These are phyloP conservation scores for Austroboletus eburneus DNA, from an alignment of 768 basidiomycete genomes.

Conservation along the genomic window DNA sequence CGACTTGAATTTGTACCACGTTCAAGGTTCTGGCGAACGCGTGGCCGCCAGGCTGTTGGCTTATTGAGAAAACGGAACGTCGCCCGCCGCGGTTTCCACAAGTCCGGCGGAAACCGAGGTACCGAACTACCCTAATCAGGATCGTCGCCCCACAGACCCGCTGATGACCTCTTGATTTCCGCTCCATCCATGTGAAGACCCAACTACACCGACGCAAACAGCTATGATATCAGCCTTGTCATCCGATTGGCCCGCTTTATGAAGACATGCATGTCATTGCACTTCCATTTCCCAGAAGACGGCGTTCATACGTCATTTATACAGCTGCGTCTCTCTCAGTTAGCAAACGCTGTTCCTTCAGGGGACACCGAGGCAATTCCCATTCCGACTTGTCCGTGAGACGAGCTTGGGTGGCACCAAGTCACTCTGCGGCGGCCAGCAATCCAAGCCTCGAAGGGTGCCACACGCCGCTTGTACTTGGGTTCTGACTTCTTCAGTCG, in stretches of 20 bases:
- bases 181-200: not conserved
- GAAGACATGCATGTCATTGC: not conserved
- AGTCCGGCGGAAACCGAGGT: conserved; percentile 17
- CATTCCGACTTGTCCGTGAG: too few species aligned
- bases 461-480: too few species aligned
- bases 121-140: conserved; percentile 20
- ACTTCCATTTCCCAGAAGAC: conserved; percentile 16
- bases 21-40: conserved; percentile 12
- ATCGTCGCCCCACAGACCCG: conserved; percentile 13
- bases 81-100: conserved; percentile 8
- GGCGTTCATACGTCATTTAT: conserved; percentile 15
- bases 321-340: not conserved
- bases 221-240: not conserved
- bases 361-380: not conserved
- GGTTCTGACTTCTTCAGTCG: too few species aligned
- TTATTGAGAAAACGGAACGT: not conserved
- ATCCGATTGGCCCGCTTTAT: too few species aligned
- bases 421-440: too few species aligned
- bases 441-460: too few species aligned
- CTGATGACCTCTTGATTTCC: not conserved
- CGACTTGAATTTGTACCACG: conserved; percentile 16
- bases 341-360: not conserved
- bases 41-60: conserved; percentile 14
- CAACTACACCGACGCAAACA: too few species aligned
- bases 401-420: too few species aligned